These are phyloP conservation scores for Ambrosiella beaveri DNA, from an alignment of 2,329 filamentous ascomycete species.

Conservation along the genomic window DNA sequence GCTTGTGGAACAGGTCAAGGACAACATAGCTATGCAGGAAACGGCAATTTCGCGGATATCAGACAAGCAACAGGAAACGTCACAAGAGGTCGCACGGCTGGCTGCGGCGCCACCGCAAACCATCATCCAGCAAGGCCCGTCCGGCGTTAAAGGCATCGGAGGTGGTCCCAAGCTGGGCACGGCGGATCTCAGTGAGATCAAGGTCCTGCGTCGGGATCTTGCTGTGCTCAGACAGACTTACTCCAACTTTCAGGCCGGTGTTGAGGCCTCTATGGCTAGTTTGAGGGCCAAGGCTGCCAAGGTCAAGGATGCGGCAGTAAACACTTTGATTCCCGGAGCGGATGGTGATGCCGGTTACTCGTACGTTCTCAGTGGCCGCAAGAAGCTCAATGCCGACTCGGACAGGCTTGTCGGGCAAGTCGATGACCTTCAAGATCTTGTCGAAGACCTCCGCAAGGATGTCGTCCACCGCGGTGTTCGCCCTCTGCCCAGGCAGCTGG, in stretches of 20 bases:
- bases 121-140: conserved; percentile 15
- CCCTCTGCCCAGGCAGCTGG: conserved; percentile 76
- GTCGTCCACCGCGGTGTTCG: conserved; percentile 86
- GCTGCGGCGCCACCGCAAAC: conserved; percentile 28
- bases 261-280: conserved; percentile 70
- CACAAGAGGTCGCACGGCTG: conserved; percentile 62
- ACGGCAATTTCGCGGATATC: conserved; percentile 70
- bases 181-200: conserved; percentile 58
- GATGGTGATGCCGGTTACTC: conserved; percentile 65
- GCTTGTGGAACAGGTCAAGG: conserved; percentile 73
- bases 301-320: conserved; percentile 60
- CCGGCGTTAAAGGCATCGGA: conserved; percentile 23
- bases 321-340: conserved; percentile 51
- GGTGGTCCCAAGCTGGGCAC: conserved; percentile 30
- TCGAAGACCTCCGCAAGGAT: conserved; percentile 94
- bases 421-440: conserved; percentile 90
- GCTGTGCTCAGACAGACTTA: conserved; percentile 88
- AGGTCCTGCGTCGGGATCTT: conserved; percentile 69
- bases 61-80: conserved; percentile 75
- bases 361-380: conserved; percentile 76
- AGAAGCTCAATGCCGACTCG: conserved; percentile 69
- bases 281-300: conserved; percentile 66
- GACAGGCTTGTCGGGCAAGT: conserved; percentile 82
- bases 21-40: conserved; percentile 68
- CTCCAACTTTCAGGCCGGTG: conserved; percentile 73